Percentiles rank a stretch among this genome's conserved stretches.
Conservation (phyloP, 2,329 filamentous ascomycete species). For the Botrytis fragariae region DNA sequence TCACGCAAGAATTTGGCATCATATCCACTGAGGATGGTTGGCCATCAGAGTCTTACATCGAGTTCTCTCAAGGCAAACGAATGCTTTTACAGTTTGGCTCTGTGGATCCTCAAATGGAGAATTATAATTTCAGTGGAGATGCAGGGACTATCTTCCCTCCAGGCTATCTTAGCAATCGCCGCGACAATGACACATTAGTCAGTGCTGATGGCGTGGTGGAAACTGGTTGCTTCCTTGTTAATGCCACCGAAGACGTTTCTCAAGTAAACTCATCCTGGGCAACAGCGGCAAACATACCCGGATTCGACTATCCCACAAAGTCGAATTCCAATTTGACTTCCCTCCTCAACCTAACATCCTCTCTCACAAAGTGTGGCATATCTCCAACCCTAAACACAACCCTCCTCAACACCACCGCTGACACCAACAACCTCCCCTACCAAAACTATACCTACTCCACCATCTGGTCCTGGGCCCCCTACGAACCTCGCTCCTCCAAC, state of each 20-base stretch:
- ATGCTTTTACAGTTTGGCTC: conserved; percentile 55
- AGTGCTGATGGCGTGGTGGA: conserved; percentile 44
- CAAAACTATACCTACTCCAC: conserved; percentile 47
- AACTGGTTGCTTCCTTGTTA: conserved; percentile 53
- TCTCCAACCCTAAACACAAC: conserved; percentile 58
- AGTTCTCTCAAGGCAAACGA: conserved; percentile 52
- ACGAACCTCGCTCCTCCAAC: conserved; percentile 48
- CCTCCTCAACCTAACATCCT: conserved; percentile 40
- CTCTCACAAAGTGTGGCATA: conserved; percentile 56
- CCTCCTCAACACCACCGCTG: conserved; percentile 51
- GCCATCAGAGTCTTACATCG: conserved; percentile 59
- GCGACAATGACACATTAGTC: conserved; percentile 36
- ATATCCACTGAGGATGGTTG: conserved; percentile 57
- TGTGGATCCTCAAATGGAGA: conserved; percentile 55
- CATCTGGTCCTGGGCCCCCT: conserved; percentile 59
- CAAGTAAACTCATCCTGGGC: conserved; percentile 55
- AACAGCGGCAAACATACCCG: conserved; percentile 35
- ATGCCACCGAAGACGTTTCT: conserved; percentile 43
- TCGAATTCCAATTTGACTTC: conserved; percentile 35
- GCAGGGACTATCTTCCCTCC: conserved; percentile 49
- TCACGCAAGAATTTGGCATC: conserved; percentile 32
- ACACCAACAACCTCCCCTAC: conserved; percentile 48
- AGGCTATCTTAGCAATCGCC: conserved; percentile 44
- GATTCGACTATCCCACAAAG: conserved; percentile 35
- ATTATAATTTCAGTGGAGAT: conserved; percentile 55